Evolutionary conservation across 164 flowering plant species (phyloP).

Genomic region (Liriodendron chinense): DNA sequence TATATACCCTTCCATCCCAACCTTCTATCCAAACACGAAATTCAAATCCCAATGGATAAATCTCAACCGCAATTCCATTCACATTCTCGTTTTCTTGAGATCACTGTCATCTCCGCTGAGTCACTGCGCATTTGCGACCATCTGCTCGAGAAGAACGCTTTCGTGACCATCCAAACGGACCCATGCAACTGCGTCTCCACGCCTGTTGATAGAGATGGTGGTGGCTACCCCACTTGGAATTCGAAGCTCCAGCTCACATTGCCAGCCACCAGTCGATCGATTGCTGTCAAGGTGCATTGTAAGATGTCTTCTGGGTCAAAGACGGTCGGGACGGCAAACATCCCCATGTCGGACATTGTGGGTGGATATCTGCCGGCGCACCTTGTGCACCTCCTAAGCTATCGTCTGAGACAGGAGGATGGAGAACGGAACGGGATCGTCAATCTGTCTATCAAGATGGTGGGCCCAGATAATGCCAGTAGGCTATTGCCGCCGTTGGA

Average conservation of each 20-base stretch:
- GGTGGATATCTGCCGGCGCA: constrained; percentile 1
- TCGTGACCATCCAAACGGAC: constrained; percentile 23
- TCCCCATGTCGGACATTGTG: constrained; percentile 5
- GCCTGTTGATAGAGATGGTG: constrained; percentile 26
- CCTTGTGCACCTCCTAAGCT: constrained; percentile 3
- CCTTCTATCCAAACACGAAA: too few relatives aligned
- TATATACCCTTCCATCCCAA: too few relatives aligned
- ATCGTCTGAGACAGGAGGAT: neutral
- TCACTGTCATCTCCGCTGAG: constrained; percentile 43
- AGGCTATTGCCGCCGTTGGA: neutral
- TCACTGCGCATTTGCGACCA: constrained; percentile 17
- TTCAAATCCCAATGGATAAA: neutral
- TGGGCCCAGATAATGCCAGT: neutral
- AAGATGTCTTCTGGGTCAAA: neutral
- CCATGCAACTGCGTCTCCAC: constrained; percentile 13
- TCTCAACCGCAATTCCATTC: too few relatives aligned
- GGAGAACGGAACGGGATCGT: constrained; percentile 6
- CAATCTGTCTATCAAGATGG: constrained; percentile 3
- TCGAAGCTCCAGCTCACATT: constrained; percentile 26
- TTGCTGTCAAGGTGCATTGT: constrained; percentile 7
- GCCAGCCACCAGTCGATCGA: neutral
- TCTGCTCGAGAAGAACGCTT: constrained; percentile 33
- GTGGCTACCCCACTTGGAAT: constrained; percentile 43
- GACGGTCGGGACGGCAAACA: neutral
- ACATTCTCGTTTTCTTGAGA: constrained; percentile 15